phyloP scores from a whole-genome alignment of 208 protist species.

The Crithidia brevicula region DNA sequence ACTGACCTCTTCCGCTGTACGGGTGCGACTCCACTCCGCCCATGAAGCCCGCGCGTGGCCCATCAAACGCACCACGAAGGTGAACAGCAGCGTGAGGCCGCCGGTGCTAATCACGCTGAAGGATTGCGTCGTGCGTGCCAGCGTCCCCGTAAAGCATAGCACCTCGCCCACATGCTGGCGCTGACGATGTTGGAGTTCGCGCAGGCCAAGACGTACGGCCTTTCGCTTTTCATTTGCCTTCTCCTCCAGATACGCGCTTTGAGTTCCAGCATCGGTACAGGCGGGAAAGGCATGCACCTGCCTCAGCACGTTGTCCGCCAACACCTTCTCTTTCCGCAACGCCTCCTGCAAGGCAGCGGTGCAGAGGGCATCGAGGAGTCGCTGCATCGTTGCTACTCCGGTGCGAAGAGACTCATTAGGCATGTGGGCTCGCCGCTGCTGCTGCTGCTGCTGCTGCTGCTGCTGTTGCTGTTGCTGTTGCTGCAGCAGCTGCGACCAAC shows the following conservation, averaged over 20 bases:
- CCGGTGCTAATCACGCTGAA: conserved; percentile 27
- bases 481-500: conserved; percentile 22
- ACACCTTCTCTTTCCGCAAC: conserved; percentile 12
- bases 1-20: conserved; percentile 2
- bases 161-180: conserved; percentile 18
- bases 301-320: background rate
- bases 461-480: background rate
- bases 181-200: conserved; percentile 5
- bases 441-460: background rate
- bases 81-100: conserved; percentile 9
- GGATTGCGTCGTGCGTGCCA: conserved; percentile 29
- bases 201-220: background rate
- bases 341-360: conserved; percentile 11
- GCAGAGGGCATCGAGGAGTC: conserved; percentile 21
- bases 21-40: conserved; percentile 24
- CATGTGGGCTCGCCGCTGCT: background rate
- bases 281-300: background rate
- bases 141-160: conserved; percentile 27
- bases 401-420: background rate
- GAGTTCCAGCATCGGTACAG: background rate
- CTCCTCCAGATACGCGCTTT: background rate
- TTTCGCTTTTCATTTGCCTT: too few relatives aligned
- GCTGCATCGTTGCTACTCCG: conserved; percentile 20
- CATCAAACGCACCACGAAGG: conserved; percentile 13
- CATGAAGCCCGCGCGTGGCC: conserved; percentile 20